These are phyloP conservation scores for Psilocybe sp. DNA, from an alignment of 768 basidiomycete species.

Conservation along the genomic window DNA sequence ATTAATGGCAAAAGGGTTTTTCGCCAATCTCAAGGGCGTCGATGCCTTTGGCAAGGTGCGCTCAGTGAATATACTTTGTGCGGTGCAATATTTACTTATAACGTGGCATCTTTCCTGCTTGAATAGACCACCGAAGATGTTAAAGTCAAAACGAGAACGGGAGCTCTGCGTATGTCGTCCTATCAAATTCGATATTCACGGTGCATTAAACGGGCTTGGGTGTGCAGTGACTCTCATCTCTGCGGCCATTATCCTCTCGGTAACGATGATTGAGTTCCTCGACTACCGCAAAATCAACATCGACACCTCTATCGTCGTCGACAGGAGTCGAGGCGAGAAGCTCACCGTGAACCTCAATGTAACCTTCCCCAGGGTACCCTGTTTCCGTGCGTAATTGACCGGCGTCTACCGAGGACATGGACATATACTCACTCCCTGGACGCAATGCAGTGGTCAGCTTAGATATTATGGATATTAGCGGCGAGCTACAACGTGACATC, in stretches of 20 bases:
- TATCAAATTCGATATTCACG: background rate
- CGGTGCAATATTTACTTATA: conserved; percentile 12
- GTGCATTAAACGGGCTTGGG: conserved; percentile 8
- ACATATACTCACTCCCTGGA: background rate
- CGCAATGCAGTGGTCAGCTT: conserved; percentile 75
- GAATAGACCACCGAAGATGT: conserved; percentile 96
- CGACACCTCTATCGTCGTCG: conserved; percentile 92
- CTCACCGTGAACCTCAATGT: conserved; percentile 88
- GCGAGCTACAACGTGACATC: conserved; percentile 89
- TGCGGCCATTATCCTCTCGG: conserved; percentile 86
- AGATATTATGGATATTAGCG: conserved; percentile 98
- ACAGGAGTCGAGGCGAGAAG: conserved; percentile 93
- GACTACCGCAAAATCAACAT: conserved; percentile 87
- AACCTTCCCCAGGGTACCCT: conserved; percentile 95
- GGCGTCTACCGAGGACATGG: background rate
- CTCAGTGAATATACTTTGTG: conserved; percentile 2
- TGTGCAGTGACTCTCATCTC: conserved; percentile 84
- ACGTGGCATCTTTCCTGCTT: conserved; percentile 15
- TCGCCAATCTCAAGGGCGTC: conserved; percentile 80
- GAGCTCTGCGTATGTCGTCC: conserved; percentile 71
- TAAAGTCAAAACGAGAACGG: conserved; percentile 96
- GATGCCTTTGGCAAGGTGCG: conserved; percentile 99
- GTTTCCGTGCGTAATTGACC: conserved; percentile 72
- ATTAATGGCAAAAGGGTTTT: conserved; percentile 73
- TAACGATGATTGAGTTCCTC: conserved; percentile 91